Evolutionary conservation across 2,329 filamentous ascomycete genomes (phyloP).

Genomic region (Rhynchosporium agropyri): DNA sequence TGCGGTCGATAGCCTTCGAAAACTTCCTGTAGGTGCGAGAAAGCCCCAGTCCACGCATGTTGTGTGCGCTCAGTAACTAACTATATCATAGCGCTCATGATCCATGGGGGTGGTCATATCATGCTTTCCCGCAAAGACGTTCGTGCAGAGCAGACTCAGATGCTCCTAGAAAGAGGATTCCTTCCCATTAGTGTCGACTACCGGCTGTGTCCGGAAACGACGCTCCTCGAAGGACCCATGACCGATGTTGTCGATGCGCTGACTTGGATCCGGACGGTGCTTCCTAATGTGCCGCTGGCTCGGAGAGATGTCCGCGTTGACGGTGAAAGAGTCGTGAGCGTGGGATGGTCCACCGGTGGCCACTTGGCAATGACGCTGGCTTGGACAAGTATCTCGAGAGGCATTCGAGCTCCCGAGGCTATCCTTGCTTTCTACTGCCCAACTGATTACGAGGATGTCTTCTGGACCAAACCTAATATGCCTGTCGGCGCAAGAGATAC

Average conservation of each 20-base stretch:
- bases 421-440: slow-evolving; percentile 52
- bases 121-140: slow-evolving; percentile 22
- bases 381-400: slow-evolving; percentile 43
- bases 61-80: background rate
- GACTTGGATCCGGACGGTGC: slow-evolving; percentile 44
- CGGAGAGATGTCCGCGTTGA: slow-evolving; percentile 31
- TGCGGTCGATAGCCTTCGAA: background rate
- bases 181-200: slow-evolving; percentile 55
- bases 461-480: too few species aligned
- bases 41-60: background rate
- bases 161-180: slow-evolving; percentile 41
- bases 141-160: slow-evolving; percentile 13
- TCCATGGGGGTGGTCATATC: slow-evolving; percentile 22
- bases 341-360: slow-evolving; percentile 55
- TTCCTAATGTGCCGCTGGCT: slow-evolving; percentile 40
- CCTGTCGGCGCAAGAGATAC: too few species aligned
- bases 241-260: slow-evolving; percentile 49
- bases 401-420: slow-evolving; percentile 46
- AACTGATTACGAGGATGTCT: slow-evolving; percentile 44
- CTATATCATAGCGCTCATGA: slow-evolving; percentile 18
- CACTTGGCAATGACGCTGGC: slow-evolving; percentile 49
- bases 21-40: slow-evolving; percentile 24
- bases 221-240: slow-evolving; percentile 50
- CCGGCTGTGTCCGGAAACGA: slow-evolving; percentile 53
- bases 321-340: slow-evolving; percentile 43